Base-by-base conservation (phyloP, 2,329 filamentous ascomycete species). In the Xylaria sp. region DNA sequence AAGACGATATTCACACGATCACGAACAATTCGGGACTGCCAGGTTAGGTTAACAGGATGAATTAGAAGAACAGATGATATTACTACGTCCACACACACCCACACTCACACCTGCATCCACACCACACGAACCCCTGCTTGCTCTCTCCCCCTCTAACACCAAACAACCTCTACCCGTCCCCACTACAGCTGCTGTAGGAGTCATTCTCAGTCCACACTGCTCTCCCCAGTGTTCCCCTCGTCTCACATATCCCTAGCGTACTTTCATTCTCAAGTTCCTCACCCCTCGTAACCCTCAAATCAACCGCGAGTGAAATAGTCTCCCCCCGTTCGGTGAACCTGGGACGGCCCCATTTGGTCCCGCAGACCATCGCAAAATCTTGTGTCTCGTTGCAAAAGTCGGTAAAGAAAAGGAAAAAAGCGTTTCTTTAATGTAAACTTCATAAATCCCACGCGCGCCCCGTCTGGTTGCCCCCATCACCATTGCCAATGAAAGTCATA, bases 401-500 rank as follows among this genome's bases (percentile, higher is more conserved):
- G 51, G n/a, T n/a, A 51, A 57, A 58, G 29, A 45, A 47, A 46
- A 50, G 39, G 16, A 26, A 26, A 26, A 5, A 13, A 18, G 51
- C 44, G 48, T 50, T 26, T 52, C 48, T 39, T 48, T 56, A 39
- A 45, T 38, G 53, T 50, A 46, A 45, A 55, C 46, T 41, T 48
- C 46, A 48, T 46, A 44, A 50, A 44, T 44, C 40, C 55, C 51
- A 50, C 45, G 42, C 44, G 24, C 49, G 48, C 41, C 46, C 45
- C 50, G 41, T 46, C 54, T 46, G 50, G 48, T 40, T n/a, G 50
- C 50, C 49, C 48, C 37, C 42, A 54, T 50, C 44, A 47, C 55
- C 49, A 47, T 45, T 38, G 42, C 54, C 58, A 59, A 60, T 53
- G 57, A 60, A 61, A 46, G 52, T 54, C 54, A 54, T 57, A 54